Evolutionary conservation across 2,329 filamentous ascomycete genomes (phyloP).

Genomic region (Penicillium sp.): DNA sequence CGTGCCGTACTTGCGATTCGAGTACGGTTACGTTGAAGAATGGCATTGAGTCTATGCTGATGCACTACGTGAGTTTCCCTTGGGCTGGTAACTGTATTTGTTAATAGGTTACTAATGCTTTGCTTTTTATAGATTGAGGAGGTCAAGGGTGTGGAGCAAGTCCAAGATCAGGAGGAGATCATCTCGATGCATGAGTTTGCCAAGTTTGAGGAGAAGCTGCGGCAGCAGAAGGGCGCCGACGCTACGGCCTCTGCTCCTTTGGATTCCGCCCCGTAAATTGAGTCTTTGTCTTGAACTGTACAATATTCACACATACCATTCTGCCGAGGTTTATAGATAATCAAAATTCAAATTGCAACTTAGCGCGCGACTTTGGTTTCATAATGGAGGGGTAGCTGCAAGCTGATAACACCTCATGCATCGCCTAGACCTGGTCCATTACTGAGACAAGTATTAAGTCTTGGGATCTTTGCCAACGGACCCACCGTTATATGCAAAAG

Average conservation of each 20-base stretch:
- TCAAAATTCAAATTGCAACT: neutral
- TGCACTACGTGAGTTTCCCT: slow-evolving; percentile 75
- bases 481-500: neutral
- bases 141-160: slow-evolving; percentile 87
- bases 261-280: slow-evolving; percentile 47
- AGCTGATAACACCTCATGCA: neutral
- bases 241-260: slow-evolving; percentile 55
- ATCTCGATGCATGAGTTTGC: slow-evolving; percentile 84
- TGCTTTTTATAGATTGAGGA: slow-evolving; percentile 73
- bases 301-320: slow-evolving; percentile 1
- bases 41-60: slow-evolving; percentile 97
- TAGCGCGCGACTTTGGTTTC: neutral
- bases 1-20: slow-evolving; percentile 93
- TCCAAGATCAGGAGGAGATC: slow-evolving; percentile 89
- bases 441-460: too few species aligned
- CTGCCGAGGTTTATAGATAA: neutral
- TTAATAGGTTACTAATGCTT: slow-evolving; percentile 15
- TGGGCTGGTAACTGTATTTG: neutral
- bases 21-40: slow-evolving; percentile 97
- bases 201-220: slow-evolving; percentile 86
- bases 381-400: neutral
- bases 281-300: slow-evolving; percentile 3
- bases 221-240: slow-evolving; percentile 56
- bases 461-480: neutral
- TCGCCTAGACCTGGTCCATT: neutral